Evolutionary conservation across 768 basidiomycete genomes (phyloP).

Genomic region (Rhizopogon vinicolor): DNA sequence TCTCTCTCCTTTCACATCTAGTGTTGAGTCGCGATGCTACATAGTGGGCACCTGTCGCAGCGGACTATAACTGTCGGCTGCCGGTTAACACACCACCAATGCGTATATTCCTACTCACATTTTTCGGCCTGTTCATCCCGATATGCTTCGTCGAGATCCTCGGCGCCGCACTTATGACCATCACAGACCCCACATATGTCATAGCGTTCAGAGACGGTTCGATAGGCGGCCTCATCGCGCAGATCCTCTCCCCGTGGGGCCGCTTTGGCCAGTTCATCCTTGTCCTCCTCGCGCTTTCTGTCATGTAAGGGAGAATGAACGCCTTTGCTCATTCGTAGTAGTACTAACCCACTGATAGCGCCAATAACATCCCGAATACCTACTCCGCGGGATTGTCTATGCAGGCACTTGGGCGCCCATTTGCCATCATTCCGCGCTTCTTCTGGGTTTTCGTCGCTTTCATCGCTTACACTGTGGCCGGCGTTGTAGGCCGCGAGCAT

Average conservation of each 20-base stretch:
- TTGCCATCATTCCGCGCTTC: constrained; percentile 40
- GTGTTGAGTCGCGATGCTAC: not conserved
- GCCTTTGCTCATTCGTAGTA: constrained; percentile 1
- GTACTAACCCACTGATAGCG: constrained; percentile 15
- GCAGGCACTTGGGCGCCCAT: constrained; percentile 39
- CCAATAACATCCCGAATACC: constrained; percentile 38
- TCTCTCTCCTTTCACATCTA: not conserved
- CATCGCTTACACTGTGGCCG: constrained; percentile 33
- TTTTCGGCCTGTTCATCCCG: constrained; percentile 47
- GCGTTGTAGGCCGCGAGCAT: constrained; percentile 39
- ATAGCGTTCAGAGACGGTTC: constrained; percentile 35
- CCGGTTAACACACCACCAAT: constrained; percentile 37
- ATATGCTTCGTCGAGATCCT: constrained; percentile 32
- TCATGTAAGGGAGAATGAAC: constrained; percentile 24
- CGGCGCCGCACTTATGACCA: constrained; percentile 38
- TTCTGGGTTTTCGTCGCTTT: constrained; percentile 41
- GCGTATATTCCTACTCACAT: constrained; percentile 45
- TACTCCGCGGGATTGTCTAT: constrained; percentile 45
- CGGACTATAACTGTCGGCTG: constrained; percentile 50
- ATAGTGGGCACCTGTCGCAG: constrained; percentile 46
- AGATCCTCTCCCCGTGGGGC: constrained; percentile 41
- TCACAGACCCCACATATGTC: constrained; percentile 34
- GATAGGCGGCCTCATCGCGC: constrained; percentile 39
- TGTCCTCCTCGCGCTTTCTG: constrained; percentile 38
- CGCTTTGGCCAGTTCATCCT: constrained; percentile 38